Evolutionary conservation across 2,329 filamentous ascomycete species (phyloP), one percentile per base, ranked within the genome.

Genomic region (Penicillium sp.): DNA sequence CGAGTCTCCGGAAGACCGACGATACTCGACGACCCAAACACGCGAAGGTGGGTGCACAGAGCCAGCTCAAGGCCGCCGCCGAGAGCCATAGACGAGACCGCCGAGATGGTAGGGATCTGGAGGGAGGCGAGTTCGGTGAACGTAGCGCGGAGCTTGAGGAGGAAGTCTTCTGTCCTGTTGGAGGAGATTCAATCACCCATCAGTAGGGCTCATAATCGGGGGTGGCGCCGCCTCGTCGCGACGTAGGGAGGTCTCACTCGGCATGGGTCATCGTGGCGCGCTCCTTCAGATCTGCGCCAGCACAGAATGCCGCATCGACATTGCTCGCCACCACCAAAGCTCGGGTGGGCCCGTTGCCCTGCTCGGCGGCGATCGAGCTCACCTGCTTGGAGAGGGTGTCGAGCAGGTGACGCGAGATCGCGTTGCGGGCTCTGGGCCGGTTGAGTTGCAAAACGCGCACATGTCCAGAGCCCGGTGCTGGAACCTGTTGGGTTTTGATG

Each of bases 51-150:
- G 1, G 91, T 94, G 53, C 85, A 83, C 5, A 98, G 80, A 2
- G 89, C 91, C 37, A 98, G 80, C 70, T 98, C 93, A 50, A 98
- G 82, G 32, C 93, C 93, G 57, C 93, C 93, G 48, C 93, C 93
- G 19, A 97, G 83, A 4, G 93, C 93, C 42, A 87, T 72, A 34
- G 87, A 93, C 39, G 85, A 84, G 47, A 98, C 80, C 41, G 89
- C 89, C 3, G 86, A 83, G 61, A 98, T 91, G 36, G 91, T 94
- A 18, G 93, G 93, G 53, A 97, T 83, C 10, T 85, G 86, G 28
- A 98, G 83, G 44, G 74, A 65, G 18, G 87, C 77, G 43, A 98
- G 79, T 28, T 78, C 73, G 27, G 79, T 73, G 59, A 98, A 83
- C 33, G 91, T 94, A 35, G 68, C 69, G 54, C 91, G 84, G 36